A percentile compares a stretch with the other conserved stretches of the same genome.
Conservation (phyloP, 2,329 filamentous ascomycete genomes). For the Claviceps maximensis region DNA sequence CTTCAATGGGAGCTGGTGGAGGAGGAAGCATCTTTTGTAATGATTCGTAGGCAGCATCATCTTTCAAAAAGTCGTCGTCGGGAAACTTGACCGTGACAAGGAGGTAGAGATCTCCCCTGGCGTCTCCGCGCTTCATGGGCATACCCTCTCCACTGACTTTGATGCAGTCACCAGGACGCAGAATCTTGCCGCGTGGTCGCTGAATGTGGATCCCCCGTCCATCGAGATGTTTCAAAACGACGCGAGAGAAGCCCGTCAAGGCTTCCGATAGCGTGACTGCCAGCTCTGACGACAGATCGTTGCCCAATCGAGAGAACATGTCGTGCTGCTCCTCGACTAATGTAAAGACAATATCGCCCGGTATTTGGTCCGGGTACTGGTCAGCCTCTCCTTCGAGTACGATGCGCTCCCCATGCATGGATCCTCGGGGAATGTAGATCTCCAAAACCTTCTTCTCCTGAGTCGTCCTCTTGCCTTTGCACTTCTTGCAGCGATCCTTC, state of each 20-base stretch:
- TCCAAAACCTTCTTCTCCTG: constrained; percentile 90
- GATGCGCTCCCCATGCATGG: constrained; percentile 78
- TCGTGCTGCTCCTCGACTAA: constrained; percentile 72
- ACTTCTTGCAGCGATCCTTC: constrained; percentile 98
- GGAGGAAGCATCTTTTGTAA: constrained; percentile 66
- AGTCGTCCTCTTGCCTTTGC: constrained; percentile 80
- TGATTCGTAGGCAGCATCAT: constrained; percentile 55
- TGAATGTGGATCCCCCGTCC: constrained; percentile 76
- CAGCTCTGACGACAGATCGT: constrained; percentile 72
- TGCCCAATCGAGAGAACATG: constrained; percentile 66
- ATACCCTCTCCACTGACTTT: constrained; percentile 87
- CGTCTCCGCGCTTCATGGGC: constrained; percentile 77
- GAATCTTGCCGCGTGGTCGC: constrained; percentile 67
- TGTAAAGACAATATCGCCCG: constrained; percentile 87
- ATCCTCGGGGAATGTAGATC: constrained; percentile 86
- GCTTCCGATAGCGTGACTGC: constrained; percentile 74
- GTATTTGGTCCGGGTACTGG: constrained; percentile 75
- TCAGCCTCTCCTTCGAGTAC: constrained; percentile 88
- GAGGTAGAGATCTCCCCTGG: constrained; percentile 77
- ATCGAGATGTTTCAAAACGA: constrained; percentile 85
- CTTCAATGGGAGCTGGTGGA: constrained; percentile 45
- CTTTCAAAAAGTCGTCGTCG: constrained; percentile 66
- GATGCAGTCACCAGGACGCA: constrained; percentile 72
- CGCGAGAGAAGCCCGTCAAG: constrained; percentile 75
- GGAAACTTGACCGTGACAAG: constrained; percentile 81